Percentiles rank a stretch among this genome's conserved stretches.
Conservation (phyloP, 148 eudicot species). For the Salicornia ramosissima region DNA sequence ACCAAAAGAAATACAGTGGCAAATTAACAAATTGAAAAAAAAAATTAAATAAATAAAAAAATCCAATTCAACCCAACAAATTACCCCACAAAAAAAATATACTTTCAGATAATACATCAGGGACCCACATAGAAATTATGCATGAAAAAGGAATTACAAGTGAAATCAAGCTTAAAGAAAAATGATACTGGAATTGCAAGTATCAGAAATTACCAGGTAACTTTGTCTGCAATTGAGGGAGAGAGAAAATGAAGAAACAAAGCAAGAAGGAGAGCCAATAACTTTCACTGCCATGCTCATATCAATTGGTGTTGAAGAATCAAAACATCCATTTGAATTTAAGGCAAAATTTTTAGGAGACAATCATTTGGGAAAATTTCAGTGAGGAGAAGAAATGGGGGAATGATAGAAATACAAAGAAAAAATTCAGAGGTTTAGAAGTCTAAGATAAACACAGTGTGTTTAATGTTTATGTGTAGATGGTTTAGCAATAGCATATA, state of each 20-base stretch:
- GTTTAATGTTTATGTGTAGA: background rate
- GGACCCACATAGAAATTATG: background rate
- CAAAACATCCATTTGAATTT: background rate
- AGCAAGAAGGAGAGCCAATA: constrained; percentile 24
- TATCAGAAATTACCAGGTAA: constrained; percentile 12
- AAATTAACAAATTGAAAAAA: constrained; percentile 5
- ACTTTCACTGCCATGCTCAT: constrained; percentile 29
- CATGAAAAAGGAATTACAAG: background rate
- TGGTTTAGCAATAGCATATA: too few relatives aligned
- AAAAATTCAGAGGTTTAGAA: background rate
- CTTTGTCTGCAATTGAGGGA: constrained; percentile 20
- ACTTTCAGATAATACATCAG: background rate
- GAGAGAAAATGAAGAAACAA: constrained; percentile 24
- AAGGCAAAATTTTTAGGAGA: background rate
- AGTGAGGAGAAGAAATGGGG: background rate
- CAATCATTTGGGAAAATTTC: background rate
- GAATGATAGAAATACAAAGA: background rate
- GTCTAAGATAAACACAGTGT: background rate
- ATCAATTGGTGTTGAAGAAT: constrained; percentile 1
- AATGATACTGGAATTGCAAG: background rate
- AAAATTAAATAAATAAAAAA: too few relatives aligned
- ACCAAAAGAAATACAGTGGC: background rate
- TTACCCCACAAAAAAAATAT: background rate
- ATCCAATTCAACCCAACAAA: constrained; percentile 12
- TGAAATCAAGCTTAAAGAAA: background rate